A percentile compares a stretch with the other conserved stretches of the same genome.
Conservation (phyloP, 495 filamentous ascomycete species). For the Talaromyces stipitatus region DNA sequence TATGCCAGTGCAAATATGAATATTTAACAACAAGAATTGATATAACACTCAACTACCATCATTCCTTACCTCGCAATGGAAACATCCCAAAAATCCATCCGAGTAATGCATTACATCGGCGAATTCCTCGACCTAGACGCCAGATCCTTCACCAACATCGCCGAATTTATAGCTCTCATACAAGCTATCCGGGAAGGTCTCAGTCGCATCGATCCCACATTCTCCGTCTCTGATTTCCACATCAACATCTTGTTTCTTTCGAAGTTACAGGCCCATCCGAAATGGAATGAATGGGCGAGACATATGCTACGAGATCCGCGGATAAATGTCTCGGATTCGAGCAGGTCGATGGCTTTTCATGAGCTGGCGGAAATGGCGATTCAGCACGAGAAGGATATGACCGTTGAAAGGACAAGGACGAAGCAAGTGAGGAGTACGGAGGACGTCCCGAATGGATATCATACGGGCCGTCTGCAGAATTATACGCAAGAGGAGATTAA, state of each 20-base stretch:
- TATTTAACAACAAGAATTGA: neutral
- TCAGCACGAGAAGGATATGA: slow-evolving; percentile 14
- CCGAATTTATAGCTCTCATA: slow-evolving; percentile 22
- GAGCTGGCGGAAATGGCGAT: slow-evolving; percentile 17
- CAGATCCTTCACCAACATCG: slow-evolving; percentile 14
- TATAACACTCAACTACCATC: neutral
- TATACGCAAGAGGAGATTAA: slow-evolving; percentile 17
- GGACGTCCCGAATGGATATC: neutral
- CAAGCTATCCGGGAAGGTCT: slow-evolving; percentile 23
- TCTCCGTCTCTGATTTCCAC: slow-evolving; percentile 20
- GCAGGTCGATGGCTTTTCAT: slow-evolving; percentile 15
- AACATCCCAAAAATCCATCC: slow-evolving; percentile 19
- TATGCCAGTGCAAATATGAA: too few species aligned
- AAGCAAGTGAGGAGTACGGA: neutral
- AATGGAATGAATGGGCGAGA: slow-evolving; percentile 22
- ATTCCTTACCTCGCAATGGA: slow-evolving; percentile 10
- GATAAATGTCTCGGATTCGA: slow-evolving; percentile 12
- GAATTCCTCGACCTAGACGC: slow-evolving; percentile 26
- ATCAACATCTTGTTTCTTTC: slow-evolving; percentile 22
- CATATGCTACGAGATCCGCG: slow-evolving; percentile 19
- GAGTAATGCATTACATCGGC: slow-evolving; percentile 22
- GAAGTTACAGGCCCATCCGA: slow-evolving; percentile 18
- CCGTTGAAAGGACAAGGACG: neutral
- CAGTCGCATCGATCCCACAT: slow-evolving; percentile 18
- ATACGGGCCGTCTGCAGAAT: neutral